These are phyloP conservation scores for Andrographis paniculata DNA, from an alignment of 305 asterid species.

Conservation along the genomic window DNA sequence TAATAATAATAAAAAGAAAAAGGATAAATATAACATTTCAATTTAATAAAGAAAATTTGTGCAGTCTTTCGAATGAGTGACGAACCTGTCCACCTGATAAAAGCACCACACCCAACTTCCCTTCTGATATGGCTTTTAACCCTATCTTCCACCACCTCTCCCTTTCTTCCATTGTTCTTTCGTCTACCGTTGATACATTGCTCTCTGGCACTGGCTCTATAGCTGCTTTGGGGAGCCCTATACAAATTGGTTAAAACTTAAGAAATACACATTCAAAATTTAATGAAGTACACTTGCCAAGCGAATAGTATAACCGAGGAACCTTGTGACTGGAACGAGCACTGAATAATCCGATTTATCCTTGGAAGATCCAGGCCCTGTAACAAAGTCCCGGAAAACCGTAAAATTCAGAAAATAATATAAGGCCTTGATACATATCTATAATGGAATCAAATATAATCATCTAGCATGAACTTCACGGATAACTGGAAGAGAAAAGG, in stretches of 20 bases:
- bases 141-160: conserved; percentile 97
- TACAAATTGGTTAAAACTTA: conserved; percentile 8
- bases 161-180: conserved; percentile 84
- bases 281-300: conserved; percentile 12
- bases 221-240: conserved; percentile 74
- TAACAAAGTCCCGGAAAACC: conserved; percentile 15
- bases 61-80: conserved; percentile 4
- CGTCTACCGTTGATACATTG: conserved; percentile 77
- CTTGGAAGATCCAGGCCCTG: conserved; percentile 93
- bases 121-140: conserved; percentile 73
- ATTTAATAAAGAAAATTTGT: no score
- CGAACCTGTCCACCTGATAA: conserved; percentile 97
- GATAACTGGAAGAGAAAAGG: no score
- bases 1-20: no score
- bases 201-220: conserved; percentile 87
- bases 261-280: conserved; percentile 5
- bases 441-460: no score
- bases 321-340: conserved; percentile 92
- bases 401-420: neutral
- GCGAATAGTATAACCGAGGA: conserved; percentile 16
- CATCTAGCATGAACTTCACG: no score
- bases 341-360: conserved; percentile 78
- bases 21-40: no score
- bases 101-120: conserved; percentile 85
- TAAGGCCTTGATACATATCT: no score